Evolutionary conservation across 768 basidiomycete species (phyloP).

Genomic region (Strobilomyces confusus): DNA sequence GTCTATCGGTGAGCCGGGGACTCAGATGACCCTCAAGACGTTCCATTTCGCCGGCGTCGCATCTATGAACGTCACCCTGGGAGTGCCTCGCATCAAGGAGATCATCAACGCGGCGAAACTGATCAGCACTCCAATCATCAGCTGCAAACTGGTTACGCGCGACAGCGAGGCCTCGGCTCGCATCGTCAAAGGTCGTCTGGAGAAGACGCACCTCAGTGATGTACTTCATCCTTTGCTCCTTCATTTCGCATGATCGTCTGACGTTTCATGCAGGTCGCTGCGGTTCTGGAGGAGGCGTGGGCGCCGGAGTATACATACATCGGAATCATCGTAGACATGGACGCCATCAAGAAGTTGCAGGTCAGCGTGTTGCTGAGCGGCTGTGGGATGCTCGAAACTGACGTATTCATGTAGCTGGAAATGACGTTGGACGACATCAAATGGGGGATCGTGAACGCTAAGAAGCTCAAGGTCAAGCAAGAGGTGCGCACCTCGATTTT

Average conservation of each 20-base stretch:
- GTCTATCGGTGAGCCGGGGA: constrained; percentile 98
- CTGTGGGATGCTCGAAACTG: background rate
- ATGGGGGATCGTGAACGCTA: constrained; percentile 80
- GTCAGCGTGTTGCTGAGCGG: constrained; percentile 33
- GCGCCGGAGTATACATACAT: constrained; percentile 89
- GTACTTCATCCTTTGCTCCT: constrained; percentile 40
- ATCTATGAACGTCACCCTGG: constrained; percentile 98
- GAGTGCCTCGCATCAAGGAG: constrained; percentile 99
- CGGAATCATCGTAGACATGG: constrained; percentile 85
- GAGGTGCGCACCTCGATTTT: constrained; percentile 43
- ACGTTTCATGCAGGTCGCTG: constrained; percentile 60
- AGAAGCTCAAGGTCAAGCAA: constrained; percentile 90
- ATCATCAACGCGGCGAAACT: constrained; percentile 99
- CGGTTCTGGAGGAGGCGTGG: constrained; percentile 95
- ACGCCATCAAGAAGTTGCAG: constrained; percentile 86
- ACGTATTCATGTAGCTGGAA: constrained; percentile 59
- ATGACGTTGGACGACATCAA: constrained; percentile 90
- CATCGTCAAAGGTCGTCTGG: constrained; percentile 94
- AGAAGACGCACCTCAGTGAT: constrained; percentile 93
- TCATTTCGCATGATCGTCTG: background rate
- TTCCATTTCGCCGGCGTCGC: constrained; percentile 99
- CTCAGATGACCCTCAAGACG: constrained; percentile 99
- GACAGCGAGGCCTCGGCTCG: constrained; percentile 92
- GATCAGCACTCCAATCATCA: constrained; percentile 98
- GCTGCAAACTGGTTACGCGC: constrained; percentile 83